Evolutionary conservation across 148 eudicot genomes (phyloP).

Genomic region (Nyssa sinensis): DNA sequence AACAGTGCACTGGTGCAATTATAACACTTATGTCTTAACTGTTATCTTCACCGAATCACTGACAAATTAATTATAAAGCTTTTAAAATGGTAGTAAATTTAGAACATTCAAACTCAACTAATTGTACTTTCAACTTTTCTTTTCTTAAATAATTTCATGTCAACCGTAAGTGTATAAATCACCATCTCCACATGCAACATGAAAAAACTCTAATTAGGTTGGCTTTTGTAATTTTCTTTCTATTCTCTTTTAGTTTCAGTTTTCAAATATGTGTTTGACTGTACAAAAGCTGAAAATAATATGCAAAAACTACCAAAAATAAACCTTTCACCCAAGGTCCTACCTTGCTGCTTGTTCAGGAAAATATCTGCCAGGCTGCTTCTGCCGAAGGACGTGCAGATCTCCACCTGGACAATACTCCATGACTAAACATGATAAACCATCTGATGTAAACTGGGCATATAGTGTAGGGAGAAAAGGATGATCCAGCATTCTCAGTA

Average conservation of each 20-base stretch:
- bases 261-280: neutral
- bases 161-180: no score
- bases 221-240: neutral
- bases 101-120: no score
- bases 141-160: no score
- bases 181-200: no score
- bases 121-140: no score
- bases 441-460: conserved; percentile 83
- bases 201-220: neutral
- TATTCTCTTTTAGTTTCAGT: neutral
- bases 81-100: no score
- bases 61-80: no score
- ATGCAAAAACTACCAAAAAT: neutral
- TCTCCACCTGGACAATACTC: conserved; percentile 99
- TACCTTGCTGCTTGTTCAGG: conserved; percentile 95
- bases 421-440: conserved; percentile 88
- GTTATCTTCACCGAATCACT: no score
- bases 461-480: conserved; percentile 93
- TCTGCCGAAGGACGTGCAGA: conserved; percentile 89
- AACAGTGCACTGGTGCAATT: no score
- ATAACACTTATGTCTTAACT: no score
- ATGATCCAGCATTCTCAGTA: conserved; percentile 85
- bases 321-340: neutral
- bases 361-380: conserved; percentile 83
- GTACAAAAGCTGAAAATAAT: neutral